Evolutionary conservation across 805 yeast genomes (phyloP).

Genomic region (Pichia heedii): DNA sequence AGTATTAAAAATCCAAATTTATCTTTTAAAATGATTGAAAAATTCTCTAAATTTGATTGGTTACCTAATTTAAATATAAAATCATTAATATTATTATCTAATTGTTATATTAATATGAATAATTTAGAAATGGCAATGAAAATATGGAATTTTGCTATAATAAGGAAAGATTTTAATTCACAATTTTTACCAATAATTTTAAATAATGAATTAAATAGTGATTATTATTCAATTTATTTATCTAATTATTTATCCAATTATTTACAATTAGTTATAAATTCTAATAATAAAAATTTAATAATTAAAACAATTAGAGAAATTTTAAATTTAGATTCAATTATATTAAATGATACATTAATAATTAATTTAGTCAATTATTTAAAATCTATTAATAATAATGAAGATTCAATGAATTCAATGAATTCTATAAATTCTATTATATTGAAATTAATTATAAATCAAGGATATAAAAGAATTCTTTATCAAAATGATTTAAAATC

Average conservation of each 20-base stretch:
- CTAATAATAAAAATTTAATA: conserved; percentile 17
- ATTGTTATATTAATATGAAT: conserved; percentile 15
- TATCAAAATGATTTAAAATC: not conserved
- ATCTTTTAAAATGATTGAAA: conserved; percentile 20
- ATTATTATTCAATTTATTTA: conserved; percentile 11
- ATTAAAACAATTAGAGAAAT: conserved; percentile 25
- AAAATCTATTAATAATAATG: conserved; percentile 10
- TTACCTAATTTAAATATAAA: conserved; percentile 27
- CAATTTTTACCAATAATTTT: not conserved
- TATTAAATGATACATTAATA: conserved; percentile 17
- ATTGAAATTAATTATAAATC: conserved; percentile 22
- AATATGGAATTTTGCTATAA: conserved; percentile 25
- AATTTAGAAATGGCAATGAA: conserved; percentile 19
- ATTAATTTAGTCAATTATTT: conserved; percentile 20
- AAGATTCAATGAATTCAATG: no score
- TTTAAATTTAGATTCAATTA: conserved; percentile 21
- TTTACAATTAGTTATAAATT: conserved; percentile 14
- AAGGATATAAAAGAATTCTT: conserved; percentile 23
- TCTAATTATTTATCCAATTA: conserved; percentile 17
- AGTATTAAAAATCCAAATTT: conserved; percentile 18
- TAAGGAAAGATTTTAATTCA: conserved; percentile 26
- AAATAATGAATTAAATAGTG: conserved; percentile 6
- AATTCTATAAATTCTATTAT: conserved; percentile 16
- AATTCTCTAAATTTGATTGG: conserved; percentile 24
- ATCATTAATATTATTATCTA: conserved; percentile 19